Conservation (phyloP, 352 stramenopile genomes). For the Stramenopiles sp. region DNA sequence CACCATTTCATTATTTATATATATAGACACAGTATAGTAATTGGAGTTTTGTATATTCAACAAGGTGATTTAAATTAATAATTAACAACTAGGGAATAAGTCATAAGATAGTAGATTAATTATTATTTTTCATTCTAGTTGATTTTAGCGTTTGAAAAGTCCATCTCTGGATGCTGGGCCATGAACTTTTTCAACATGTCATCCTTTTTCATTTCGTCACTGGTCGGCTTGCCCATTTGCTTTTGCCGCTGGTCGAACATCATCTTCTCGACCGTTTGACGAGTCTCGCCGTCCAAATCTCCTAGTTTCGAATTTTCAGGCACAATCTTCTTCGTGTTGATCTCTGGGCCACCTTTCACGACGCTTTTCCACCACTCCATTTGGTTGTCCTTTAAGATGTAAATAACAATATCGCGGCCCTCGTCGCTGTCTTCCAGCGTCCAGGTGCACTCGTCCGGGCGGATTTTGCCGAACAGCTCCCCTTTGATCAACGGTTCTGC, state of each 20-base stretch:
- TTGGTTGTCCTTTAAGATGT: conserved; percentile 91
- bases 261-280: conserved; percentile 99
- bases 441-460: conserved; percentile 97
- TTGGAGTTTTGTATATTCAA: no score
- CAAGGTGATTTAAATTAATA: background rate
- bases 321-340: conserved; percentile 89
- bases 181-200: conserved; percentile 98
- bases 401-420: conserved; percentile 62
- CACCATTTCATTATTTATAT: background rate
- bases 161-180: conserved; percentile 94
- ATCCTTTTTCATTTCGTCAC: conserved; percentile 90
- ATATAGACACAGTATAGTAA: background rate
- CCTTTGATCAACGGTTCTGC: conserved; percentile 54
- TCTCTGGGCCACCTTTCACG: conserved; percentile 75
- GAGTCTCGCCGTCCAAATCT: conserved; percentile 92
- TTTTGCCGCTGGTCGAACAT: conserved; percentile 94
- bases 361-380: conserved; percentile 99
- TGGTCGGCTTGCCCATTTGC: conserved; percentile 79
- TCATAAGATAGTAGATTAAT: background rate
- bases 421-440: conserved; percentile 77
- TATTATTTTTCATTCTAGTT: conserved; percentile 48
- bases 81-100: background rate
- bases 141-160: conserved; percentile 96
- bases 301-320: conserved; percentile 93
- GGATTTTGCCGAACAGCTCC: conserved; percentile 75